Percentiles rank a stretch among this genome's conserved stretches.
These are phyloP conservation scores for Paulownia fortunei DNA, from an alignment of 257 asterid species.

Conservation along the genomic window DNA sequence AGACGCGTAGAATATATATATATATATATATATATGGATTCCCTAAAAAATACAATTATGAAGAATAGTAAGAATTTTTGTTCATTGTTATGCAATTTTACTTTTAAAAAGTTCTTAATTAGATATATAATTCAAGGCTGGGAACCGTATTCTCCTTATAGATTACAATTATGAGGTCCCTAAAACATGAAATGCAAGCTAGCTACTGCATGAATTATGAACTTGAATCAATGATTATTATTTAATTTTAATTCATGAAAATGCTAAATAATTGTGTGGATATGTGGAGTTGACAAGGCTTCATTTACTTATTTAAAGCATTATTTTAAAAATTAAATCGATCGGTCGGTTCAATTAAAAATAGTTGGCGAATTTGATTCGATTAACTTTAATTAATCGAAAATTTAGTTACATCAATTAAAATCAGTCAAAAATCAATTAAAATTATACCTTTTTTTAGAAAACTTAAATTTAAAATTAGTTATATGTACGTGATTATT, in stretches of 20 bases:
- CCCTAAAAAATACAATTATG: background rate
- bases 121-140: constrained; percentile 1
- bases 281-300: too few species aligned
- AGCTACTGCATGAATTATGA: background rate
- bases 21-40: too few species aligned
- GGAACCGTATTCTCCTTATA: constrained; percentile 1
- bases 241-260: background rate
- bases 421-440: too few species aligned
- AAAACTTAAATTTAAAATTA: too few species aligned
- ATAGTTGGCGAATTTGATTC: too few species aligned
- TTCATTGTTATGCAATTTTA: background rate
- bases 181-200: constrained; percentile 8
- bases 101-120: background rate
- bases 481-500: too few species aligned
- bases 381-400: too few species aligned
- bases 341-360: too few species aligned
- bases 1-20: background rate
- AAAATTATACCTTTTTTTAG: too few species aligned
- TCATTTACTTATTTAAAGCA: too few species aligned
- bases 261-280: background rate
- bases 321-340: too few species aligned
- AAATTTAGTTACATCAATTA: too few species aligned
- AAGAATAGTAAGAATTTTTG: background rate
- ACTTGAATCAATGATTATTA: background rate
- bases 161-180: constrained; percentile 16